Conservation (phyloP, 2,329 filamentous ascomycete species). For the Xylariaceae sp. region DNA sequence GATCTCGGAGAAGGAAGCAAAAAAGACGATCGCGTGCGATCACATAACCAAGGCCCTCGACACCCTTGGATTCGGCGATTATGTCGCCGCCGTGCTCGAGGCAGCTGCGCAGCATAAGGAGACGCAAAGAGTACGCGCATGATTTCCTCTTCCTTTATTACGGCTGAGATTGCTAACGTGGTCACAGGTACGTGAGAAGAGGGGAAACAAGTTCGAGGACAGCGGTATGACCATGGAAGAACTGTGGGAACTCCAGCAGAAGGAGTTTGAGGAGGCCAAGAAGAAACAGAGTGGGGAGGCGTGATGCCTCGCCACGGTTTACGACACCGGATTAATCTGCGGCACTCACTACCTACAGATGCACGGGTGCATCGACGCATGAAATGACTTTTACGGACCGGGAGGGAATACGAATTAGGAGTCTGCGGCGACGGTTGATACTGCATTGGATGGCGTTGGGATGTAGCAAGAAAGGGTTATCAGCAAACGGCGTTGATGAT, state of each 20-base stretch:
- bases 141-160: background rate
- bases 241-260: conserved; percentile 80
- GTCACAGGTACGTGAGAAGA: conserved; percentile 82
- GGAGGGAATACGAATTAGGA: background rate
- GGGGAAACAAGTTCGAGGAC: conserved; percentile 93
- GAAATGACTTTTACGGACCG: background rate
- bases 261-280: conserved; percentile 66
- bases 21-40: conserved; percentile 98
- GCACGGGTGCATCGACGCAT: background rate
- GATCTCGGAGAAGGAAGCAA: conserved; percentile 96
- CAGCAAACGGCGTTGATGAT: conserved; percentile 18
- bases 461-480: conserved; percentile 10
- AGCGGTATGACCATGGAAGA: conserved; percentile 91
- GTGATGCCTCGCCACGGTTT: conserved; percentile 2
- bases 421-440: conserved; percentile 13
- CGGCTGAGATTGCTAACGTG: conserved; percentile 13
- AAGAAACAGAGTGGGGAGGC: conserved; percentile 28
- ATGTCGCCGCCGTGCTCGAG: conserved; percentile 71
- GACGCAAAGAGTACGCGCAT: conserved; percentile 67
- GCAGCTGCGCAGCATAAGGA: conserved; percentile 67
- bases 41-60: conserved; percentile 94
- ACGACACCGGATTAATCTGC: background rate
- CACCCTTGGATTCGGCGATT: conserved; percentile 88
- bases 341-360: background rate
- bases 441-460: conserved; percentile 22